Conservation (phyloP, 2,329 filamentous ascomycete genomes). For the Botrytis pseudocinerea region DNA sequence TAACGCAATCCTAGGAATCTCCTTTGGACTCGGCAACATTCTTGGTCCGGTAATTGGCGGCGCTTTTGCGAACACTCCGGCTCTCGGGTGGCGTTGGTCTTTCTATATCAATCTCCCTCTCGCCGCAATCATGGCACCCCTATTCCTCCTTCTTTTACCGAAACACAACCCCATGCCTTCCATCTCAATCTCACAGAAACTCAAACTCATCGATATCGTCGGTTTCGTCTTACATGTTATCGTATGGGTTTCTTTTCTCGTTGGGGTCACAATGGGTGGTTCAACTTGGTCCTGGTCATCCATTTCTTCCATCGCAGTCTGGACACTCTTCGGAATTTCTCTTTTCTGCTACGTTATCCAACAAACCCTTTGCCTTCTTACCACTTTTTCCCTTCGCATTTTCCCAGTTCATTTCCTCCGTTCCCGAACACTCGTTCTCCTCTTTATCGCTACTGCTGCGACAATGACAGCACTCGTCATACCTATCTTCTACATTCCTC, state of each 20-base stretch:
- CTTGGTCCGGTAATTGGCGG: background rate
- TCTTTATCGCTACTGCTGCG: background rate
- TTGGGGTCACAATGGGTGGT: background rate
- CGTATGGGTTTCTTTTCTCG: background rate
- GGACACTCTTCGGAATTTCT: background rate
- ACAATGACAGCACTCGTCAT: background rate
- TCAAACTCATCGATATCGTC: background rate
- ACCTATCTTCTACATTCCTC: background rate
- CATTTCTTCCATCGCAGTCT: background rate
- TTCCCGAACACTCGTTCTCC: background rate
- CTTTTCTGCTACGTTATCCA: background rate
- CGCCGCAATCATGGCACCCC: background rate
- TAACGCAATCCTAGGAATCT: background rate
- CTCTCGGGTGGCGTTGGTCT: background rate
- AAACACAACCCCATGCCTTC: background rate
- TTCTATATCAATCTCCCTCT: background rate
- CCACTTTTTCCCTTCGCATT: background rate
- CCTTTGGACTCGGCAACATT: background rate
- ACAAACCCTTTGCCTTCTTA: background rate
- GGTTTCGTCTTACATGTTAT: background rate
- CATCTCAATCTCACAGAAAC: background rate
- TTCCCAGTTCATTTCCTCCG: background rate
- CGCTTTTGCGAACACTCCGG: background rate
- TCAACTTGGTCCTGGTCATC: background rate
- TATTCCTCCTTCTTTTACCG: background rate